Evolutionary conservation across 1,284 basidiomycete species (phyloP).

Genomic region (Lentinula novae-zelandiae): DNA sequence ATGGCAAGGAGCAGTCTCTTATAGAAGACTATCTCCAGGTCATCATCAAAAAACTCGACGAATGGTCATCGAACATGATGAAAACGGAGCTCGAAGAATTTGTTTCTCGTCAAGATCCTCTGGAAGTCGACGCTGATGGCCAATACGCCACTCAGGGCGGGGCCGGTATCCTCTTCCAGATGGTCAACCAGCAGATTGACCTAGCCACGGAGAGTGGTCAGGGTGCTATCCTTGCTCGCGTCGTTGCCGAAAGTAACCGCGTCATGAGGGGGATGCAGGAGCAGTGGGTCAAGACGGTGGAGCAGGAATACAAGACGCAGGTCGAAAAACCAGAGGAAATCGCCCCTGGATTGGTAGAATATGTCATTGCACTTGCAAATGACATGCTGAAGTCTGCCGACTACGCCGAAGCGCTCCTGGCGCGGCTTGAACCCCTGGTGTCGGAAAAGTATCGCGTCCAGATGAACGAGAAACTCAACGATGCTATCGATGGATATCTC

Average conservation of each 20-base stretch:
- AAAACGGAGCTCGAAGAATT: slow-evolving; percentile 88
- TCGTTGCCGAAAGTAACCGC: slow-evolving; percentile 84
- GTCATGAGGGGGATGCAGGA: slow-evolving; percentile 91
- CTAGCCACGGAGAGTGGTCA: slow-evolving; percentile 95
- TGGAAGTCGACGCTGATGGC: slow-evolving; percentile 87
- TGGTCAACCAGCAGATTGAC: slow-evolving; percentile 98
- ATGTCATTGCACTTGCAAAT: slow-evolving; percentile 97
- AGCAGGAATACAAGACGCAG: slow-evolving; percentile 86
- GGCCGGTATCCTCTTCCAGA: slow-evolving; percentile 94
- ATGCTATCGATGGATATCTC: slow-evolving; percentile 96
- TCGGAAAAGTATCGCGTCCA: slow-evolving; percentile 86
- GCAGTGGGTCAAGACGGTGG: slow-evolving; percentile 84
- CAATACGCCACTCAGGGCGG: slow-evolving; percentile 86
- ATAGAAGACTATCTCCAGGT: slow-evolving; percentile 96
- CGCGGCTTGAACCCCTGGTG: slow-evolving; percentile 87
- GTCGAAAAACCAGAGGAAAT: slow-evolving; percentile 88
- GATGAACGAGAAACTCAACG: slow-evolving; percentile 87
- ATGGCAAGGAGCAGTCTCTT: slow-evolving; percentile 89
- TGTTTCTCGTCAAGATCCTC: slow-evolving; percentile 77
- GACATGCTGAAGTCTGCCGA: slow-evolving; percentile 98
- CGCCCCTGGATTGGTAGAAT: slow-evolving; percentile 88
- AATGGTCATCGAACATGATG: slow-evolving; percentile 96
- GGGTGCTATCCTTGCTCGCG: slow-evolving; percentile 88
- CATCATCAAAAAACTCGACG: slow-evolving; percentile 94
- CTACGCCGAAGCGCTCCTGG: slow-evolving; percentile 84